phyloP scores from a whole-genome alignment of 2,329 filamentous ascomycete genomes.

The Alternaria metachromatica region DNA sequence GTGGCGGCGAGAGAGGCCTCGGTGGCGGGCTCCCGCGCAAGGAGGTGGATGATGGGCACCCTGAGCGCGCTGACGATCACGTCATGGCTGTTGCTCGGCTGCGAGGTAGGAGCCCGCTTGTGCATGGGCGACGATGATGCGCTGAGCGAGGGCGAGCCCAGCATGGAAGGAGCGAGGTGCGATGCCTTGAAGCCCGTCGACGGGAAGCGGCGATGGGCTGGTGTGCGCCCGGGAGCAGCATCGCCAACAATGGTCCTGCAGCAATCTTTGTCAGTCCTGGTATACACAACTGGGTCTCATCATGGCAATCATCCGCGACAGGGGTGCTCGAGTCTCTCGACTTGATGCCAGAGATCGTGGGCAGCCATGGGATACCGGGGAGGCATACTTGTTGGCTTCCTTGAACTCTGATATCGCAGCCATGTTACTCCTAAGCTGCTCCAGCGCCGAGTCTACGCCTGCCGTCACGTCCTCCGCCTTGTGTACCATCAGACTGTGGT shows the following conservation, averaged over 20 bases:
- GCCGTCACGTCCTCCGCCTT: conserved; percentile 62
- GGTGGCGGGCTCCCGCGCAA: conserved; percentile 53
- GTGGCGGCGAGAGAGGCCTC: conserved; percentile 42
- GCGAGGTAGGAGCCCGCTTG: conserved; percentile 51
- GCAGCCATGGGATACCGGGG: conserved; percentile 36
- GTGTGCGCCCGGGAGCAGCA: conserved; percentile 39
- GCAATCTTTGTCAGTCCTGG: conserved; percentile 39
- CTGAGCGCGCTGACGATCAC: conserved; percentile 52
- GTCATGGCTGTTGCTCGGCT: conserved; percentile 43
- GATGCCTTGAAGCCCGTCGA: conserved; percentile 44
- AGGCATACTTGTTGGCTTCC: conserved; percentile 63
- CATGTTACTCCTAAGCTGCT: conserved; percentile 65
- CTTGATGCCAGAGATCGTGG: conserved; percentile 24
- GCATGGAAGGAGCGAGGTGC: conserved; percentile 46
- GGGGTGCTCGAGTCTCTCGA: conserved; percentile 19
- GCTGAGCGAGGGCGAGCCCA: conserved; percentile 51
- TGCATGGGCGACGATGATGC: conserved; percentile 46
- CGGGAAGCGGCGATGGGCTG: conserved; percentile 45
- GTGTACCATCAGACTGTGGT: conserved; percentile 62
- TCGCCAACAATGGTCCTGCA: conserved; percentile 48
- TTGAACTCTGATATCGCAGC: conserved; percentile 66
- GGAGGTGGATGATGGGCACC: conserved; percentile 58
- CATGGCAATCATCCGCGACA: conserved; percentile 5
- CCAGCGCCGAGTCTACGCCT: conserved; percentile 65
- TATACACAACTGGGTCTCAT: conserved; percentile 19